phyloP scores from a whole-genome alignment of 2,329 filamentous ascomycete species.

The Aquanectria penicillioides region DNA sequence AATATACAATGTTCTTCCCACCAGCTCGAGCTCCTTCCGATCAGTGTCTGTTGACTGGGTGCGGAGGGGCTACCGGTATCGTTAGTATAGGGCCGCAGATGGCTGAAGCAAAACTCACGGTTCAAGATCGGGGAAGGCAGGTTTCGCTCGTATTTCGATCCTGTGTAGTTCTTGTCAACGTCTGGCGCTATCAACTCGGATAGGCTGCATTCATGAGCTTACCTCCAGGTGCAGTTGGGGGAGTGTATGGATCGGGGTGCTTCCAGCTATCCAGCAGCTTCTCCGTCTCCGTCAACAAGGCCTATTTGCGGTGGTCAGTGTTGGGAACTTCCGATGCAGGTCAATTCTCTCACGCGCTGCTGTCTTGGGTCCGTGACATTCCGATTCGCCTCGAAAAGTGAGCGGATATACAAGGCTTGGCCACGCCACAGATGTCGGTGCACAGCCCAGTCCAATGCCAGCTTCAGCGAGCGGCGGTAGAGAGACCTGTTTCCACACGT shows the following conservation, averaged over 20 bases:
- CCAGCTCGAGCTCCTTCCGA: slow-evolving; percentile 15
- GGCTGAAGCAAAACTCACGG: slow-evolving; percentile 68
- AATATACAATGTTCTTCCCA: slow-evolving; percentile 34
- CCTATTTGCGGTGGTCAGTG: slow-evolving; percentile 59
- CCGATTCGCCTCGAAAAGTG: slow-evolving; percentile 93
- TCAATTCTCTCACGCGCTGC: slow-evolving; percentile 72
- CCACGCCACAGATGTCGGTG: slow-evolving; percentile 94
- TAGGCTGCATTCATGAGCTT: neutral
- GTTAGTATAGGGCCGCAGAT: slow-evolving; percentile 21
- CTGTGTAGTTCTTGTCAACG: too few species aligned
- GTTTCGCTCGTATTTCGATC: slow-evolving; percentile 97
- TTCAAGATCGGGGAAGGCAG: slow-evolving; percentile 81
- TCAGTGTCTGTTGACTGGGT: slow-evolving; percentile 40
- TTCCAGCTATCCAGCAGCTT: slow-evolving; percentile 92
- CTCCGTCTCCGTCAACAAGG: slow-evolving; percentile 87
- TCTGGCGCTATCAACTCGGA: slow-evolving; percentile 24
- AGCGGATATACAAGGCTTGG: slow-evolving; percentile 94
- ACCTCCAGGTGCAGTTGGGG: slow-evolving; percentile 95
- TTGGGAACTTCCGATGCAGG: neutral
- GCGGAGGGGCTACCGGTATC: slow-evolving; percentile 41
- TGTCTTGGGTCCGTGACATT: slow-evolving; percentile 85
- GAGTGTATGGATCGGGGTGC: slow-evolving; percentile 92
- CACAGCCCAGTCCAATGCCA: slow-evolving; percentile 94
- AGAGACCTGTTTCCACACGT: slow-evolving; percentile 66
- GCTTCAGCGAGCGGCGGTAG: slow-evolving; percentile 92